Evolutionary conservation across 2,329 filamentous ascomycete species (phyloP).

Genomic region (Trichoderma sp.): DNA sequence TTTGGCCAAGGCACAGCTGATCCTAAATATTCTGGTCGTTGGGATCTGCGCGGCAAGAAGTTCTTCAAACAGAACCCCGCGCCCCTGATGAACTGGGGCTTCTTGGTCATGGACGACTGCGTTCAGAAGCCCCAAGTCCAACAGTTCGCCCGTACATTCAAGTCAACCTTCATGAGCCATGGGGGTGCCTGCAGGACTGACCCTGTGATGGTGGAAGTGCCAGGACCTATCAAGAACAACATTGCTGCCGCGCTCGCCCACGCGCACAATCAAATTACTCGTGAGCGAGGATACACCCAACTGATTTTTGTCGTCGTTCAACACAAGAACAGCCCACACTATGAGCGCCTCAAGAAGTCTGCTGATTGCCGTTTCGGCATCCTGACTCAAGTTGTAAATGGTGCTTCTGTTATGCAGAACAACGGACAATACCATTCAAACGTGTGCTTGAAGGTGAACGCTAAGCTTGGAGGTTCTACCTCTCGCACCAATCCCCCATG

Average conservation of each 20-base stretch:
- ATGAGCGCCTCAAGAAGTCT: conserved; percentile 85
- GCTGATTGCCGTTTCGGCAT: conserved; percentile 83
- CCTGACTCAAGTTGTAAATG: conserved; percentile 78
- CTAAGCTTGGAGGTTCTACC: conserved; percentile 86
- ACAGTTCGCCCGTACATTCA: conserved; percentile 43
- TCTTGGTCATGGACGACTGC: conserved; percentile 63
- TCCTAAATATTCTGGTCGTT: conserved; percentile 69
- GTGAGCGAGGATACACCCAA: conserved; percentile 59
- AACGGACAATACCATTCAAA: conserved; percentile 88
- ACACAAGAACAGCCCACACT: conserved; percentile 68
- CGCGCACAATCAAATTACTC: conserved; percentile 50
- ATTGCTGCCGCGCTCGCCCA: conserved; percentile 50
- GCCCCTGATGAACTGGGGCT: conserved; percentile 70
- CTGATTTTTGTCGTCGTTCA: conserved; percentile 77
- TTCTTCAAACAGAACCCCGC: conserved; percentile 65
- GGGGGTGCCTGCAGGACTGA: conserved; percentile 44
- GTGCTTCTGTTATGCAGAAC: conserved; percentile 64
- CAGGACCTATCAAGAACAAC: conserved; percentile 37
- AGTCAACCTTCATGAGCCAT: conserved; percentile 46
- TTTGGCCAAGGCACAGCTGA: conserved; percentile 60
- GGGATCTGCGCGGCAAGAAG: conserved; percentile 79
- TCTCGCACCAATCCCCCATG: conserved; percentile 43
- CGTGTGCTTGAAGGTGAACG: conserved; percentile 94
- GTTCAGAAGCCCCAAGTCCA: conserved; percentile 40
- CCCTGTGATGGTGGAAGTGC: conserved; percentile 36